These are phyloP conservation scores for Furcasterigmium furcatum DNA, from an alignment of 2,329 filamentous ascomycete genomes.

Conservation along the genomic window DNA sequence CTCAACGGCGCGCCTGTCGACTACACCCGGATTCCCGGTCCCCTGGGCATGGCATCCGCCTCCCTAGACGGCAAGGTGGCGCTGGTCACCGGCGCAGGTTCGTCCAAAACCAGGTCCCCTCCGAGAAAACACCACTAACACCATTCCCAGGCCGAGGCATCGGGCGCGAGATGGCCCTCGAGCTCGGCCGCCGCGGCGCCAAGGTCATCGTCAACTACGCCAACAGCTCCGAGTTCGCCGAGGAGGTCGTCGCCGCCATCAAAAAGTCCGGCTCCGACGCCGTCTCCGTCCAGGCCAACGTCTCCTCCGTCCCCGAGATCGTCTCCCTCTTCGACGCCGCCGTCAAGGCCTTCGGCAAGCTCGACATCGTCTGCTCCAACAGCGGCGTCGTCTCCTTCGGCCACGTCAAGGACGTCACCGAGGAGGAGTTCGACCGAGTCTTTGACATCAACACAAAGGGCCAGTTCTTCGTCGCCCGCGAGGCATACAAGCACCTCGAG, in stretches of 20 bases:
- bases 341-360: constrained; percentile 59
- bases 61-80: constrained; percentile 82
- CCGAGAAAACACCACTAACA: neutral
- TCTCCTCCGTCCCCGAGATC: constrained; percentile 62
- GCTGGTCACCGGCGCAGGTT: constrained; percentile 69
- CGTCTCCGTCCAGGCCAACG: constrained; percentile 64
- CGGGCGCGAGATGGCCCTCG: constrained; percentile 54
- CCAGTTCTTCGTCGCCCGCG: constrained; percentile 70
- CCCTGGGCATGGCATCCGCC: constrained; percentile 35
- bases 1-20: constrained; percentile 20
- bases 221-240: constrained; percentile 53
- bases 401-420: constrained; percentile 64
- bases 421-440: constrained; percentile 70
- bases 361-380: constrained; percentile 71
- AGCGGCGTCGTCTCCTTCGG: constrained; percentile 67
- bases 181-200: constrained; percentile 54
- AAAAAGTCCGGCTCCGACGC: constrained; percentile 56
- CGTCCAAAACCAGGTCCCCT: constrained; percentile 10
- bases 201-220: constrained; percentile 58
- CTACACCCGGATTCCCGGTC: constrained; percentile 33
- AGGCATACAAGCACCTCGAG: constrained; percentile 67
- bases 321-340: constrained; percentile 61
- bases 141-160: constrained; percentile 48
- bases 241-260: constrained; percentile 50
- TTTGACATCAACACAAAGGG: constrained; percentile 66